These are phyloP conservation scores for Daldinia concentrica DNA, from an alignment of 495 filamentous ascomycete genomes.

Conservation along the genomic window DNA sequence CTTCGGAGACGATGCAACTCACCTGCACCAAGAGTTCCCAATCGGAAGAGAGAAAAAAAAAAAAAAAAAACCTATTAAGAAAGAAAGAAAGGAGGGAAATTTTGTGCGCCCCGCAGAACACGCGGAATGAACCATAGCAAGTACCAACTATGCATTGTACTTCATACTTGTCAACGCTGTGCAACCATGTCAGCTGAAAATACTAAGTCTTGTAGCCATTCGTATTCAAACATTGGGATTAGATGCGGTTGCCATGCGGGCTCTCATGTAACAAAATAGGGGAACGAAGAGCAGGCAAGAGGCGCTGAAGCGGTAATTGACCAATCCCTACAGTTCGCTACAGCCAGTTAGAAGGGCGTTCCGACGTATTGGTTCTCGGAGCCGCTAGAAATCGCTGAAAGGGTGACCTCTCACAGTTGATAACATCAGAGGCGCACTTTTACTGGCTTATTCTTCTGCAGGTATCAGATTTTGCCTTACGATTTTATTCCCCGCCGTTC, in stretches of 20 bases:
- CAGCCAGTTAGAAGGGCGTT: slow-evolving; percentile 31
- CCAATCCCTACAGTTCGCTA: slow-evolving; percentile 6
- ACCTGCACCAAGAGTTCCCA: slow-evolving; percentile 18
- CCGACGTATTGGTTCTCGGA: slow-evolving; percentile 22
- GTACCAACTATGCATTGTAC: slow-evolving; percentile 13
- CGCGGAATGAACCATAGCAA: slow-evolving; percentile 10
- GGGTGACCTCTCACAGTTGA: slow-evolving; percentile 32
- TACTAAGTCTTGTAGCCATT: slow-evolving; percentile 22
- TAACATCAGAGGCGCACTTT: slow-evolving; percentile 20
- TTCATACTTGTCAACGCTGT: slow-evolving; percentile 8
- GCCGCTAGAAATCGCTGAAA: slow-evolving; percentile 8
- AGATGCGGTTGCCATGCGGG: slow-evolving; percentile 20
- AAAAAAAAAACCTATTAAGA: slow-evolving; percentile 4
- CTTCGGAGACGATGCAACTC: slow-evolving; percentile 23
- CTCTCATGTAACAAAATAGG: slow-evolving; percentile 11
- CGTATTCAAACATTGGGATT: slow-evolving; percentile 15
- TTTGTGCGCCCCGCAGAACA: slow-evolving; percentile 11
- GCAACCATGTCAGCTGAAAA: slow-evolving; percentile 33
- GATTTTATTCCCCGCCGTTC: slow-evolving; percentile 26
- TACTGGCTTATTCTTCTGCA: slow-evolving; percentile 36
- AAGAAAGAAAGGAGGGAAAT: slow-evolving; percentile 1
- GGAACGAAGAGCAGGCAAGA: not conserved
- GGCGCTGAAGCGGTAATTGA: slow-evolving; percentile 13
- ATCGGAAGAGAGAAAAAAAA: slow-evolving; percentile 20
- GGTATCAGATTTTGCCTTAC: slow-evolving; percentile 39